Percentiles rank a stretch among this genome's conserved stretches.
Conservation (phyloP, 331 rosid genomes). For the Malus hybrid region DNA sequence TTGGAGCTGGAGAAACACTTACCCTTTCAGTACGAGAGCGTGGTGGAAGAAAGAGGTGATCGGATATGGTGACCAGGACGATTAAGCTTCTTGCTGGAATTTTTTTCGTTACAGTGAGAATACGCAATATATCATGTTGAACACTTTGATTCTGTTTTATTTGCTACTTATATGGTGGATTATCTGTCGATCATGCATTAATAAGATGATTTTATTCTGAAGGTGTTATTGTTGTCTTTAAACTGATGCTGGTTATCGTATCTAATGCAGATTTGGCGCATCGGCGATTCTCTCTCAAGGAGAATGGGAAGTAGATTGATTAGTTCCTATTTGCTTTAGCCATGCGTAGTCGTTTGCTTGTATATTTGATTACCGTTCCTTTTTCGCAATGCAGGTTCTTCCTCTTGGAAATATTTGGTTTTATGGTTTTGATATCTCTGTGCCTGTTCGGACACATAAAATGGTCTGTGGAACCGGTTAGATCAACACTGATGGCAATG, state of each 20-base stretch:
- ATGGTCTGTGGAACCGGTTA: constrained; percentile 18
- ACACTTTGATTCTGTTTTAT: background rate
- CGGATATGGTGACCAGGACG: background rate
- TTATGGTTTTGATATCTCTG: background rate
- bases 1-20: constrained; percentile 70
- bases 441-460: constrained; percentile 29
- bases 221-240: background rate
- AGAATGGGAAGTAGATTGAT: constrained; percentile 15
- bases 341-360: background rate
- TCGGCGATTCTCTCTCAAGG: constrained; percentile 2
- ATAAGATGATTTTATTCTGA: background rate
- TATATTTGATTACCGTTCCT: background rate
- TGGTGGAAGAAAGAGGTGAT: constrained; percentile 95
- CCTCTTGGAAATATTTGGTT: background rate
- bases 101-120: constrained; percentile 23
- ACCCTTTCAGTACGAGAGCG: constrained; percentile 78
- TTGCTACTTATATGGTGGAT: background rate
- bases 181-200: too few species aligned
- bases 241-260: constrained; percentile 11
- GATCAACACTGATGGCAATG: background rate
- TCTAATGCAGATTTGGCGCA: constrained; percentile 16
- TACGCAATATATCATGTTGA: constrained; percentile 6
- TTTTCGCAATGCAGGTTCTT: constrained; percentile 4
- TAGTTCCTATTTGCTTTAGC: background rate
- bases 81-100: constrained; percentile 44